Base-by-base conservation (phyloP, 225 moss, liverwort and hornwort genomes). In the Pseudoscleropodium purum region DNA sequence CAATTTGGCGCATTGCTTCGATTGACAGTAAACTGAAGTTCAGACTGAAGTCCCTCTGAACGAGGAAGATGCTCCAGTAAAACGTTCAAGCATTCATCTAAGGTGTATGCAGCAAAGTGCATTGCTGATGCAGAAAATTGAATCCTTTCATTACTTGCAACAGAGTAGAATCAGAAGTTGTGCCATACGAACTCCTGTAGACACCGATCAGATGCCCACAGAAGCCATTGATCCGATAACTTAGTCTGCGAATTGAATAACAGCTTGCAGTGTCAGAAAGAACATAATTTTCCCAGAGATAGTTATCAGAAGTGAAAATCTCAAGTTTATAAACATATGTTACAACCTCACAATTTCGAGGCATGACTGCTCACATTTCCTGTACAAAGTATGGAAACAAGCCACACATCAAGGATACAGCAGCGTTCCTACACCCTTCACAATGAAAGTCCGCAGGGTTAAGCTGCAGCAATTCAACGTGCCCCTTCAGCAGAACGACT, bases 401-500 rank as follows among this genome's bases (percentile, higher is more conserved):
- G 61, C 74, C 90, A 73, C 88, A 79, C 88, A 79, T 36, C 24
- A 70, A 90, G 78, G 34, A 75, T 31, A 45, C 69, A 64, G 41
- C 88, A 79, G 57, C 82, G 49, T 36, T 64, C 83, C 77, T 62
- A 64, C 90, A 90, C 86, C 82, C 45, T 78, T 90, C 83, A 88
- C 82, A 83, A 19, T 86, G 88, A 90, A 92, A 72, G 83, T 85
- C 82, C 60, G 72, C 45, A 82, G n/a, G 85, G 62, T 51, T 30
- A 17, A 47, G 82, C 88, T 82, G 78, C 81, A 70, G 18, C 49
- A 37, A 39, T 65, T 90, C 72, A 81, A 37, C 47, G 27, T 51
- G 57, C 33, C 76, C 70, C 65, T 86, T 93, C 89, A 93, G 79
- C 93, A 92, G 79, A 91, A 89, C 15, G 92, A 85, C 81, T 93